Evolutionary conservation across 1,139 yeast genomes (phyloP).

Genomic region (Geotrichum cucujoidarum): DNA sequence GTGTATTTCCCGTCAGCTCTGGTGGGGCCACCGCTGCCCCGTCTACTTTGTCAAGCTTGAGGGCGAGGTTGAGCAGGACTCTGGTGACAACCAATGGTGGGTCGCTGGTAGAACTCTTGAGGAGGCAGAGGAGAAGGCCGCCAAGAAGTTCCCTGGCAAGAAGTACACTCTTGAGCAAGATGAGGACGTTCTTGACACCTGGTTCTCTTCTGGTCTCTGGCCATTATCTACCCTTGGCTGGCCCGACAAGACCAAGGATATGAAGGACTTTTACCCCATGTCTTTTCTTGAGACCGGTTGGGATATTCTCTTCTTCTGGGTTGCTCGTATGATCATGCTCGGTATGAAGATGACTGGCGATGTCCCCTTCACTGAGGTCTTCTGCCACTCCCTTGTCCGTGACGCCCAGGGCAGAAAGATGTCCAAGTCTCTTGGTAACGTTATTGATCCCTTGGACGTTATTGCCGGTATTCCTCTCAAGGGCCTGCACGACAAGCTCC

Average conservation of each 20-base stretch:
- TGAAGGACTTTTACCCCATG: conserved; percentile 80
- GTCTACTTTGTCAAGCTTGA: conserved; percentile 74
- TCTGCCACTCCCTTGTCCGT: conserved; percentile 96
- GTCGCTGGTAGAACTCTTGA: conserved; percentile 77
- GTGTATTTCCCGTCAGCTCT: conserved; percentile 98
- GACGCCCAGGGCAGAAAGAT: conserved; percentile 99
- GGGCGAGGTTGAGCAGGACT: conserved; percentile 38
- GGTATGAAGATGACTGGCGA: conserved; percentile 87
- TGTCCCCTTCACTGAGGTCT: conserved; percentile 91
- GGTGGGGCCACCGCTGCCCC: conserved; percentile 99
- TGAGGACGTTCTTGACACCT: conserved; percentile 96
- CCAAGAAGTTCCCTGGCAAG: conserved; percentile 61
- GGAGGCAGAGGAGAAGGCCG: conserved; percentile 84
- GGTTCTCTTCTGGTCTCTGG: conserved; percentile 99
- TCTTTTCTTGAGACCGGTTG: conserved; percentile 96
- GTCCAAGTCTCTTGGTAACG: conserved; percentile 97
- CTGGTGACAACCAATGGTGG: conserved; percentile 77
- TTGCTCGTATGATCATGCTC: conserved; percentile 89
- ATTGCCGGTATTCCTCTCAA: conserved; percentile 81
- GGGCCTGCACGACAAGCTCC: conserved; percentile 71
- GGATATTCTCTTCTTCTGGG: conserved; percentile 99
- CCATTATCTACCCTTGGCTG: conserved; percentile 95
- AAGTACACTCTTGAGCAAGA: conserved; percentile 82
- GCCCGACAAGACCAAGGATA: conserved; percentile 74
- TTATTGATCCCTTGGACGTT: conserved; percentile 91